These are phyloP conservation scores for Amanita rubescens DNA, from an alignment of 768 basidiomycete species.

Conservation along the genomic window DNA sequence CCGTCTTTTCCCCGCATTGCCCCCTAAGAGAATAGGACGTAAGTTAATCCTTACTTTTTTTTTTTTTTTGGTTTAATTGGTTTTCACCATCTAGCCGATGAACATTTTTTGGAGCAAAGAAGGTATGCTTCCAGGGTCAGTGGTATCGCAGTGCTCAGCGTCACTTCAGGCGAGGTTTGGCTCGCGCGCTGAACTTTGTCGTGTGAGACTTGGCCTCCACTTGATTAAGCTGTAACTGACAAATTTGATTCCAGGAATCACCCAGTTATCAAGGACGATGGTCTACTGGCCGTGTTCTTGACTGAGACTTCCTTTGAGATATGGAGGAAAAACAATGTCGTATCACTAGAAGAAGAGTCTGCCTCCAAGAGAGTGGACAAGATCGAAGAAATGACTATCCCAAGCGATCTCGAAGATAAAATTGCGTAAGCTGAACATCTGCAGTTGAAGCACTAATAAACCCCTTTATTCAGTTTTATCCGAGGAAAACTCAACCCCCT, in stretches of 20 bases:
- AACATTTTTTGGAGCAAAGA: constrained; percentile 86
- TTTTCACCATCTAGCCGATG: constrained; percentile 48
- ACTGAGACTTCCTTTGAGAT: constrained; percentile 77
- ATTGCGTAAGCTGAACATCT: constrained; percentile 45
- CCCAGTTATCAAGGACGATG: constrained; percentile 85
- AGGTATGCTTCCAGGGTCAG: constrained; percentile 33
- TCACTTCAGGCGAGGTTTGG: constrained; percentile 60
- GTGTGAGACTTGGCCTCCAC: constrained; percentile 39
- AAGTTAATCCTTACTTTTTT: constrained; percentile 23
- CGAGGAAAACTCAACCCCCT: constrained; percentile 66
- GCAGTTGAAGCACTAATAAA: constrained; percentile 2
- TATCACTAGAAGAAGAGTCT: constrained; percentile 87
- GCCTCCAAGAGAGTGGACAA: constrained; percentile 68
- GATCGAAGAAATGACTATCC: constrained; percentile 87
- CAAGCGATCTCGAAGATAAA: constrained; percentile 88
- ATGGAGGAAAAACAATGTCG: constrained; percentile 74
- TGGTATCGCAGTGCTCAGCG: neutral
- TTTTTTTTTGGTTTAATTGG: constrained; percentile 9
- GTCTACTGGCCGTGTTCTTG: constrained; percentile 72
- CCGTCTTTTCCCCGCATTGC: constrained; percentile 77
- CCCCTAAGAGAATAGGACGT: constrained; percentile 92
- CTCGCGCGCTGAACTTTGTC: constrained; percentile 72
- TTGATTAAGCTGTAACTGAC: neutral
- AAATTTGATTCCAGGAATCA: constrained; percentile 53
- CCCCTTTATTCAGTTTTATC: constrained; percentile 45